These are phyloP conservation scores for Diplodia mutila DNA, from an alignment of 2,329 filamentous ascomycete species.

Conservation along the genomic window DNA sequence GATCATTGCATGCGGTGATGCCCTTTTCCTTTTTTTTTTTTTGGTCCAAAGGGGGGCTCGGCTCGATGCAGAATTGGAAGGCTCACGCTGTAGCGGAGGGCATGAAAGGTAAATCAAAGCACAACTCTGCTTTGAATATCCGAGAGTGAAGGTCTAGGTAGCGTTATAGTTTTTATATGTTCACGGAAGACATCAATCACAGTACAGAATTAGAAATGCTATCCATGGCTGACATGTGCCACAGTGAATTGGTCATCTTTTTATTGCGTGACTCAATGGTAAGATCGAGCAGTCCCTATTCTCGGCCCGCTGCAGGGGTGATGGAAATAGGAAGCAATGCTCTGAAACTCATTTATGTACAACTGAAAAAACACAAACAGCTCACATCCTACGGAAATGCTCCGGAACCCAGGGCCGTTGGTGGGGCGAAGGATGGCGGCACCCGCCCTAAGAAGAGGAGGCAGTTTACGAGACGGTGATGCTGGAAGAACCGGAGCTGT, in stretches of 20 bases:
- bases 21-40: too few relatives aligned
- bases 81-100: too few relatives aligned
- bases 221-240: not conserved
- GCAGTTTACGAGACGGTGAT: constrained; percentile 47
- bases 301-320: not conserved
- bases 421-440: not conserved
- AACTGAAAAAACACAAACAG: not conserved
- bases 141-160: not conserved
- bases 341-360: not conserved
- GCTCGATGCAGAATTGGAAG: too few relatives aligned
- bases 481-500: constrained; percentile 52
- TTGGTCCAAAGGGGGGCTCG: too few relatives aligned
- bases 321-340: not conserved
- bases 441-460: not conserved
- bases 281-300: not conserved
- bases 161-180: not conserved
- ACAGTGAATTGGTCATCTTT: not conserved
- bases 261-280: not conserved
- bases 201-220: not conserved
- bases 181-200: not conserved
- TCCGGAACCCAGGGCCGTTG: not conserved
- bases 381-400: not conserved
- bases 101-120: too few relatives aligned
- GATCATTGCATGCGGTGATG: too few relatives aligned
- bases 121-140: too few relatives aligned